These are phyloP conservation scores for Aquilaria sinensis DNA, from an alignment of 345 rosid genomes.

Conservation along the genomic window DNA sequence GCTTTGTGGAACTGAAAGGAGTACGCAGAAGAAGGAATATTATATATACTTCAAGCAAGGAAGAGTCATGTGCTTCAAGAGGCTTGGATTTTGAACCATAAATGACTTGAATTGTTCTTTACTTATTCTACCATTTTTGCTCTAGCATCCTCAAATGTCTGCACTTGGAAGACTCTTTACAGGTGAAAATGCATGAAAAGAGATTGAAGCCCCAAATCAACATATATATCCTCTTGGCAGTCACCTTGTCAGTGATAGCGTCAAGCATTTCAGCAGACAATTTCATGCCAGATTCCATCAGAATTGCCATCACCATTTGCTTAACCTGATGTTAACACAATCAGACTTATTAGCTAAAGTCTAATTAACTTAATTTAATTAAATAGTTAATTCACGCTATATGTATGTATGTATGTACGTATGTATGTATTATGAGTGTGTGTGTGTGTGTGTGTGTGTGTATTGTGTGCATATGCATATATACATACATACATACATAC, in stretches of 20 bases:
- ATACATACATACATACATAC: no score
- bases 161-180: constrained; percentile 3
- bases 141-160: constrained; percentile 84
- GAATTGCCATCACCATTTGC: constrained; percentile 72
- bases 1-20: neutral
- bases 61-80: constrained; percentile 80
- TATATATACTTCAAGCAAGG: constrained; percentile 55
- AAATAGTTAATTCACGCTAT: no score
- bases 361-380: no score
- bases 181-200: no score
- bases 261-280: constrained; percentile 59
- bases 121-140: constrained; percentile 53
- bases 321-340: constrained; percentile 44
- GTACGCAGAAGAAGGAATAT: neutral
- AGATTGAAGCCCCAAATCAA: no score
- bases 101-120: constrained; percentile 65
- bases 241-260: constrained; percentile 62
- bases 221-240: no score
- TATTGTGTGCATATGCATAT: no score
- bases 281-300: constrained; percentile 54
- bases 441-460: no score
- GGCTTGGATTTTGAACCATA: constrained; percentile 43
- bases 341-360: neutral
- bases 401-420: no score
- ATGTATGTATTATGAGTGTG: no score